Base-by-base conservation (phyloP, 495 filamentous ascomycete species). In the Viridothelium virens region DNA sequence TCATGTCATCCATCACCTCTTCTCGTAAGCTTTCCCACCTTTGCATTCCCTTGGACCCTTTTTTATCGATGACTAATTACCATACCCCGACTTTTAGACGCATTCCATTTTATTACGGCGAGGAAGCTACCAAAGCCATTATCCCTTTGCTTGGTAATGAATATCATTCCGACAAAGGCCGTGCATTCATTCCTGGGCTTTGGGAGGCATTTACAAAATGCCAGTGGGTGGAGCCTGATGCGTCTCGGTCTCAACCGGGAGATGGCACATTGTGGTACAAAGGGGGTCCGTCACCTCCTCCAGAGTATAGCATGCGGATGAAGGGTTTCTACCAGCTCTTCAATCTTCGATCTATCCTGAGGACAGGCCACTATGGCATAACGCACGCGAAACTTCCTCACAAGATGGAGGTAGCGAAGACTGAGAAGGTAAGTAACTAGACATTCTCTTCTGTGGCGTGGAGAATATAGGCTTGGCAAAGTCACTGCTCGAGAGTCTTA, bases 101-200 rank as follows among this genome's bases (percentile, higher is more conserved):
- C 7, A 86, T 86, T 69, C 83, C 83, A 62, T 86, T 85, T 77
- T 86, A 86, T 72, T 73, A 86, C 72, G 83, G 83, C 69, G 83
- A 86, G 63, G 83, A 86, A 74, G 83, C 83, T 63, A 80, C 79
- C 72, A 82, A 85, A 63, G 83, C 82, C 70, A 84, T 86, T 78
- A 77, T 36, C 2, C 53, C 53, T 7, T 4, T 59, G 33, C 53
- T 59, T 2, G 53, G 53, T 59, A 4, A 59, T 36, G 31, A 33
- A 5, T 59, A 59, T 36, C 53, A 59, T 36, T 33, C 18, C 0
- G 53, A 59, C 31, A 59, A 59, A 36, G 3, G 36, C 7, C 18
- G 53, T 7, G 5, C 53, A 36, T 59, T 59, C 14, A 18, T 59
- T 36, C 6, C 53, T 7, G 53, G 53, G 53, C 53, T 59, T 14